Percentiles rank a stretch among this genome's conserved stretches.
phyloP scores from a whole-genome alignment of 768 basidiomycete genomes.

The Lactarius pseudohatsudake region DNA sequence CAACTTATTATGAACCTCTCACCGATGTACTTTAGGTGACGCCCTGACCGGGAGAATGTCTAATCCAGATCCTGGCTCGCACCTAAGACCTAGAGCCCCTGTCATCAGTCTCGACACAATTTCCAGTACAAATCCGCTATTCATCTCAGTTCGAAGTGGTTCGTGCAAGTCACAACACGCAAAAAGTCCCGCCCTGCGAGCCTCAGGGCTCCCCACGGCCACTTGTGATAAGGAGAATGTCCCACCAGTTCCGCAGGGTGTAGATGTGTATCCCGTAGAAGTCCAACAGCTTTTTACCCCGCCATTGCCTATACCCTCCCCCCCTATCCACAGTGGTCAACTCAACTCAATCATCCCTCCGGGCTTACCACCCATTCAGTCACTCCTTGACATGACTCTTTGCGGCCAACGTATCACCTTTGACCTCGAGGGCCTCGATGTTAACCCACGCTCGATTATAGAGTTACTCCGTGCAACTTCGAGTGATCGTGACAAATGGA shows the following conservation, averaged over 20 bases:
- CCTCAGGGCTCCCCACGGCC: background rate
- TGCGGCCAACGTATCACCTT: conserved; percentile 31
- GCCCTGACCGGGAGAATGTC: background rate
- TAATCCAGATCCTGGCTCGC: background rate
- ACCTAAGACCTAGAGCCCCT: background rate
- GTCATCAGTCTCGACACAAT: background rate
- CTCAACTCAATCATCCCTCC: background rate
- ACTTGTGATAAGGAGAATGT: background rate
- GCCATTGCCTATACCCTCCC: background rate
- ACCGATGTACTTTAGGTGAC: background rate
- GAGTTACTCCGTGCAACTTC: conserved; percentile 45
- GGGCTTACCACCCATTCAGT: conserved; percentile 23
- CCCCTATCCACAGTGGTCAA: background rate
- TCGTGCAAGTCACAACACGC: background rate
- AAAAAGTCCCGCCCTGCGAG: background rate
- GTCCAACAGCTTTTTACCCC: background rate
- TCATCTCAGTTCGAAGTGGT: background rate
- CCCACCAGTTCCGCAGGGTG: background rate
- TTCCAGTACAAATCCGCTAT: background rate
- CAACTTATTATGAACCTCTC: background rate
- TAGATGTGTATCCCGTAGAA: background rate
- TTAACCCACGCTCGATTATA: conserved; percentile 48
- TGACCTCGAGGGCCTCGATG: conserved; percentile 45
- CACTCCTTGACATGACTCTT: conserved; percentile 22
- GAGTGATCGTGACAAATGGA: conserved; percentile 54